Conservation (phyloP, 148 eudicot genomes). For the Euryodendron excelsum region DNA sequence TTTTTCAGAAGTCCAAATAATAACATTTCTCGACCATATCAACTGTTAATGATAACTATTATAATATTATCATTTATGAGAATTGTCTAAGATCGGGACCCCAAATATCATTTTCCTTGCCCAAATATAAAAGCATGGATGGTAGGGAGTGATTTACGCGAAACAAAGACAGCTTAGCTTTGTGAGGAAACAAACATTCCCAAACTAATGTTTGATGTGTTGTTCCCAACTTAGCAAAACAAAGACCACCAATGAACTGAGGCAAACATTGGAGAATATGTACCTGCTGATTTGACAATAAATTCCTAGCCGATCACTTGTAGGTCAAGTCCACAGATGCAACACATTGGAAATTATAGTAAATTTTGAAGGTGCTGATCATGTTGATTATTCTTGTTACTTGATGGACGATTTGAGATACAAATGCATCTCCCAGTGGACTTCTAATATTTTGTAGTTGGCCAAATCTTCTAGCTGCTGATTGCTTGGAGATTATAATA, state of each 20-base stretch:
- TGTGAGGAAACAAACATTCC: constrained; percentile 4
- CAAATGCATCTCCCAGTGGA: too few relatives aligned
- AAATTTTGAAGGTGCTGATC: not conserved
- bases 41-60: not conserved
- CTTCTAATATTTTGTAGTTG: too few relatives aligned
- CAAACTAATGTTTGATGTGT: constrained; percentile 1
- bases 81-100: not conserved
- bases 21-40: not conserved
- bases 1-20: too few relatives aligned
- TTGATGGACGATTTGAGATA: too few relatives aligned
- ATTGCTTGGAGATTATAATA: too few relatives aligned
- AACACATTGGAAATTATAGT: not conserved
- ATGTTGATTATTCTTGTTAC: too few relatives aligned
- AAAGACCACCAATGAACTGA: not conserved
- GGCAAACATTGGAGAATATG: constrained; percentile 9
- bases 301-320: not conserved
- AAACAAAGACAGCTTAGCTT: not conserved
- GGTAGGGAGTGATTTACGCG: not conserved
- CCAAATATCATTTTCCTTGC: not conserved
- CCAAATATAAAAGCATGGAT: not conserved
- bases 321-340: constrained; percentile 12
- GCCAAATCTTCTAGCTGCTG: too few relatives aligned
- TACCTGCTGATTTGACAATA: constrained; percentile 8
- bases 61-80: too few relatives aligned
- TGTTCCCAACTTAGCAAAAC: constrained; percentile 9